phyloP scores from a whole-genome alignment of 441 rosid genomes.

The Manihot esculenta region DNA sequence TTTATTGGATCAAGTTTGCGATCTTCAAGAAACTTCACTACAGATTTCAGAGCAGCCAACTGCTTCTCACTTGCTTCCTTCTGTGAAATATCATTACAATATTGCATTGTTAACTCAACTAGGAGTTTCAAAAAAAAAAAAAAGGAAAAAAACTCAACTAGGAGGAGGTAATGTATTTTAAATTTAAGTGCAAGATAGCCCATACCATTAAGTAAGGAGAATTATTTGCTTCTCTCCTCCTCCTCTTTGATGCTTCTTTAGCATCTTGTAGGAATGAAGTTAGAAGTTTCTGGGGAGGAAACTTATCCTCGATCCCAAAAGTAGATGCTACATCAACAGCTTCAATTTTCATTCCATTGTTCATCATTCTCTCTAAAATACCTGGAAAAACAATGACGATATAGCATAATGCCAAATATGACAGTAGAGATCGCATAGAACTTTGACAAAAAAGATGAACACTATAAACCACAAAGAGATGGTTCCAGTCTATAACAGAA shows the following conservation, averaged over 20 bases:
- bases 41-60: slow-evolving; percentile 45
- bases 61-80: slow-evolving; percentile 48
- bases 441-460: no score
- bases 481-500: background rate
- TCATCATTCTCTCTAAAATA: slow-evolving; percentile 50
- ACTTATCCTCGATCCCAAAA: slow-evolving; percentile 58
- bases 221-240: slow-evolving; percentile 35
- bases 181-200: background rate
- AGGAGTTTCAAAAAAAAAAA: no score
- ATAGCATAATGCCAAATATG: background rate
- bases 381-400: slow-evolving; percentile 34
- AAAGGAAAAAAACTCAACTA: no score
- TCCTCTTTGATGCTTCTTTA: slow-evolving; percentile 47
- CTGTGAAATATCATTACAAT: slow-evolving; percentile 34
- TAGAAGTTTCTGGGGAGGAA: slow-evolving; percentile 53
- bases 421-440: no score
- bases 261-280: slow-evolving; percentile 43
- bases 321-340: slow-evolving; percentile 54
- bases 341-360: slow-evolving; percentile 48
- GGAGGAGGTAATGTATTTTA: slow-evolving; percentile 2
- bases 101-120: slow-evolving; percentile 9
- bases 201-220: slow-evolving; percentile 42
- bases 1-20: slow-evolving; percentile 45
- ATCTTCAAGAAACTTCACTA: slow-evolving; percentile 50
- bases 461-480: no score